phyloP scores from a whole-genome alignment of 441 rosid genomes.

The Croton setiger region DNA sequence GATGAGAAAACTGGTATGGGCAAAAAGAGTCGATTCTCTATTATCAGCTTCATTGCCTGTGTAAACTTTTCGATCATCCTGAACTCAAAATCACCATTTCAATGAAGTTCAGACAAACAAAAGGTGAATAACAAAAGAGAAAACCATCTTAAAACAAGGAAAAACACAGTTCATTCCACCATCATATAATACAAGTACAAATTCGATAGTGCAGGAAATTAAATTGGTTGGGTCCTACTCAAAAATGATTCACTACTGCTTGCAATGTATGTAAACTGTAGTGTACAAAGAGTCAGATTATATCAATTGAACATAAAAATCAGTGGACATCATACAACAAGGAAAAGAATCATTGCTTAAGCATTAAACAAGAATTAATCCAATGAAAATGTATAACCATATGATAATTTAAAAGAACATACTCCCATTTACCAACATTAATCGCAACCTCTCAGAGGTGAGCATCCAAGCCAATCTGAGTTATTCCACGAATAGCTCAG shows the following conservation, averaged over 20 bases:
- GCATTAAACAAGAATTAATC: neutral
- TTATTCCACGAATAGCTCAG: neutral
- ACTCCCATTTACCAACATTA: neutral
- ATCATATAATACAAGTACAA: neutral
- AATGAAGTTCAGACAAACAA: slow-evolving; percentile 19
- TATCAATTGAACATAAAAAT: neutral
- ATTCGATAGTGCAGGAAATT: neutral
- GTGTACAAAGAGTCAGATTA: neutral
- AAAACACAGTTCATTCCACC: neutral
- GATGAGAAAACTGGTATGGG: slow-evolving; percentile 90
- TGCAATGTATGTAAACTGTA: neutral
- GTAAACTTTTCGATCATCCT: slow-evolving; percentile 83
- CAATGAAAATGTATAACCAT: no score
- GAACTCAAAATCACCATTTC: slow-evolving; percentile 37
- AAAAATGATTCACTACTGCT: neutral
- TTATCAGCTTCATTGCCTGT: slow-evolving; percentile 76
- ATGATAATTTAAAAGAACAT: neutral
- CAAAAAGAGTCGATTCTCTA: slow-evolving; percentile 76
- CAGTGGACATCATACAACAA: neutral
- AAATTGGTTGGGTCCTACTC: neutral
- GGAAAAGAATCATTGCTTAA: neutral
- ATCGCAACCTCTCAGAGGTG: neutral
- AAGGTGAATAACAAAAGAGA: neutral
- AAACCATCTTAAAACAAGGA: slow-evolving; percentile 2
- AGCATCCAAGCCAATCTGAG: neutral